A percentile compares a stretch with the other conserved stretches of the same genome.
Evolutionary conservation across 345 rosid species (phyloP).

Genomic region (Corchorus olitorius): DNA sequence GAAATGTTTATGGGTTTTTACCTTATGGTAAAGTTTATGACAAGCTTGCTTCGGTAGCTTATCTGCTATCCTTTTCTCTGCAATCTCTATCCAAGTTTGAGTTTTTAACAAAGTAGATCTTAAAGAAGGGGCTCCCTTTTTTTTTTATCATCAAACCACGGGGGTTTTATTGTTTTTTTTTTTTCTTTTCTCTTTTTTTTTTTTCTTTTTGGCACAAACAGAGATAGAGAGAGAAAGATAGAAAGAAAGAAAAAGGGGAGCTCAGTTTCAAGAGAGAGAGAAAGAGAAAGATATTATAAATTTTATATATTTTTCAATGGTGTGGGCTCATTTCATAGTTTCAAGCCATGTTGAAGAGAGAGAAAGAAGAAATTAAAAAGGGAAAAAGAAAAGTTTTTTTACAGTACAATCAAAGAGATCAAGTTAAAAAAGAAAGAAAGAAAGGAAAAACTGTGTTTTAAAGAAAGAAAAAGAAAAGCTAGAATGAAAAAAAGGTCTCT

Average conservation of each 20-base stretch:
- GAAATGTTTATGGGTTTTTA: conserved; percentile 9
- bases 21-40: conserved; percentile 12
- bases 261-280: conserved; percentile 14
- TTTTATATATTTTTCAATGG: neutral
- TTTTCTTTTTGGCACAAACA: neutral
- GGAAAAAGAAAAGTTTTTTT: neutral
- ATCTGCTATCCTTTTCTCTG: conserved; percentile 26
- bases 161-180: conserved; percentile 20
- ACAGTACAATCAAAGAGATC: too few relatives aligned
- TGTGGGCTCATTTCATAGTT: conserved; percentile 28
- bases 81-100: conserved; percentile 33
- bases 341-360: conserved; percentile 22
- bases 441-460: neutral
- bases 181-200: neutral
- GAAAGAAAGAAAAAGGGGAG: conserved; percentile 11
- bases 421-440: neutral
- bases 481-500: neutral
- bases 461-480: neutral
- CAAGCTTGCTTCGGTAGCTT: neutral
- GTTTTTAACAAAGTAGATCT: conserved; percentile 36
- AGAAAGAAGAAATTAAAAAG: neutral
- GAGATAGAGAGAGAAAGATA: neutral
- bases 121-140: neutral
- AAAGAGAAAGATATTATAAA: neutral
- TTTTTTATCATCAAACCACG: conserved; percentile 19